Percentiles rank a stretch among this genome's conserved stretches.
phyloP scores from a whole-genome alignment of 148 eudicot genomes.

The Chenopodium album region DNA sequence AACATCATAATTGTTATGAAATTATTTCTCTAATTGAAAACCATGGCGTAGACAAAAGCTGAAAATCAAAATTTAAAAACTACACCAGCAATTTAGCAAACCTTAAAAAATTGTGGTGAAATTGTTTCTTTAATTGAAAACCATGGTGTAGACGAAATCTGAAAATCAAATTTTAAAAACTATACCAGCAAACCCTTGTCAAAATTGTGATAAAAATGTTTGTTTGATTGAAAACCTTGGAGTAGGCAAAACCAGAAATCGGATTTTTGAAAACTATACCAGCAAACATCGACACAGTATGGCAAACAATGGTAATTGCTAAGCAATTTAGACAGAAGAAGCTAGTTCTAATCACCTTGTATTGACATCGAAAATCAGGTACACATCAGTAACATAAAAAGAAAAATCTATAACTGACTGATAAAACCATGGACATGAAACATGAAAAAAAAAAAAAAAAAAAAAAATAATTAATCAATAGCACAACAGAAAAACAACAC shows the following conservation, averaged over 20 bases:
- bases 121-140: too few species aligned
- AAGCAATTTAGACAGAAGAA: background rate
- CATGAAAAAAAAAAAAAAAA: background rate
- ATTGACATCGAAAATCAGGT: background rate
- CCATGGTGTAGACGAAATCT: too few species aligned
- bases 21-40: background rate
- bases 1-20: too few species aligned
- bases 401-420: background rate
- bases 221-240: background rate
- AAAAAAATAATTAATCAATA: background rate
- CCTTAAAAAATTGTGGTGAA: too few species aligned
- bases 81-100: too few species aligned
- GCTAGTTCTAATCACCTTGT: background rate
- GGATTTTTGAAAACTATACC: background rate
- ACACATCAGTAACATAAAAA: background rate
- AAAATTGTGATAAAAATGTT: background rate
- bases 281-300: background rate
- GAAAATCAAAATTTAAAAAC: background rate
- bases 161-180: too few species aligned
- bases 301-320: background rate
- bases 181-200: background rate
- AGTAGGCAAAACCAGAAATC: background rate
- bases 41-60: background rate
- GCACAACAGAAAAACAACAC: background rate
- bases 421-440: background rate